Evolutionary conservation across 1,139 yeast genomes (phyloP).

Genomic region (Sugiyamaella novakii): DNA sequence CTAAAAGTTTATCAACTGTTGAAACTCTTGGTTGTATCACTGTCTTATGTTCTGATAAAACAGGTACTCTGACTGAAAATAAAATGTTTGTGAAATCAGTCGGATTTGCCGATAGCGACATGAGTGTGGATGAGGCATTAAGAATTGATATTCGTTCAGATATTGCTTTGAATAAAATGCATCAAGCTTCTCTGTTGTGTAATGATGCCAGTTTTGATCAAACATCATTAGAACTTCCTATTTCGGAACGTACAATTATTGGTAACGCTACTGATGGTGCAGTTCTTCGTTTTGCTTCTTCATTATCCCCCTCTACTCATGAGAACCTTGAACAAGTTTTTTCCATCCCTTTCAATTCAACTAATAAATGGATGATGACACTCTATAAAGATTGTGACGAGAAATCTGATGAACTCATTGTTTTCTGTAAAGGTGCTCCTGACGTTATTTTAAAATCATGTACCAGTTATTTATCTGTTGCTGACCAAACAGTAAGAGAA

Average conservation of each 20-base stretch:
- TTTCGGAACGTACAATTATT: slow-evolving; percentile 40
- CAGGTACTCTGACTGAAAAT: slow-evolving; percentile 57
- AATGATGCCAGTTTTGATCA: slow-evolving; percentile 46
- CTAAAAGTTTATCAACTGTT: slow-evolving; percentile 70
- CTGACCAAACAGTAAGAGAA: slow-evolving; percentile 25
- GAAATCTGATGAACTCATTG: slow-evolving; percentile 13
- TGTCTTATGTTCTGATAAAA: slow-evolving; percentile 56
- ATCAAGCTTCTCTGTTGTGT: slow-evolving; percentile 41
- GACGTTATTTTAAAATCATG: slow-evolving; percentile 49
- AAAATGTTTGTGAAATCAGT: slow-evolving; percentile 53
- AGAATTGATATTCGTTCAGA: slow-evolving; percentile 21
- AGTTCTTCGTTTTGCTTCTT: slow-evolving; percentile 45
- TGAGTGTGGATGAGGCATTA: slow-evolving; percentile 29
- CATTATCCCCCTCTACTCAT: slow-evolving; percentile 19
- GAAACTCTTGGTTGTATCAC: slow-evolving; percentile 57
- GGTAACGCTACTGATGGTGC: slow-evolving; percentile 59
- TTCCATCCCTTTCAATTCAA: slow-evolving; percentile 46
- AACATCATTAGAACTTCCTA: slow-evolving; percentile 26
- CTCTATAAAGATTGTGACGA: slow-evolving; percentile 28
- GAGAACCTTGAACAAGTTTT: slow-evolving; percentile 15
- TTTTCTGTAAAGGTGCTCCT: slow-evolving; percentile 55
- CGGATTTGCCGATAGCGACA: slow-evolving; percentile 32
- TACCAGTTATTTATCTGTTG: slow-evolving; percentile 33
- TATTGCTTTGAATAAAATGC: slow-evolving; percentile 22
- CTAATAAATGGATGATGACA: slow-evolving; percentile 51